Base-by-base conservation (phyloP, 306 rosid species). In the Spatholobus suberectus region DNA sequence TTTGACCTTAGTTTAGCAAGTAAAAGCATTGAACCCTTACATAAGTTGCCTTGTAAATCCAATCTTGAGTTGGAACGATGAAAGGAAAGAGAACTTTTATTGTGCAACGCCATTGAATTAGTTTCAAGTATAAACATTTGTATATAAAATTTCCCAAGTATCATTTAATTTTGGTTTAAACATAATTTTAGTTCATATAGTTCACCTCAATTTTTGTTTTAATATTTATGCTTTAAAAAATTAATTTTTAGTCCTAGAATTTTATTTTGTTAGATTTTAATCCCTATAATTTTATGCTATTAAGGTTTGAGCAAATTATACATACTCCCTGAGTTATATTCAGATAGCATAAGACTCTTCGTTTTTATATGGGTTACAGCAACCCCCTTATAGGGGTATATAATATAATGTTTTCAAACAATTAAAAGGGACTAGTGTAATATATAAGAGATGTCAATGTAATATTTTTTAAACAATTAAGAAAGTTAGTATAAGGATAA, bases 41-140 rank as follows among this genome's bases (percentile, higher is more conserved):
- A 21, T 55, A 55, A 57, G 65, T 57, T 57, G 17, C 65, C 34
- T 57, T 57, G 65, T 57, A 23, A 57, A 38, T 23, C 75, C 75
- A 73, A 52, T 73, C 66, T 32, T 34, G 20, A 51, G 63, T 73
- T 73, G 35, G 66, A 52, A 9, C 35, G 66, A 18, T 49, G 63
- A n/a, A 51, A 34, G 27, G 20, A 52, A 38, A 32, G 5, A 18
- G 18, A 52, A 11, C 62, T 41, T 73, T 37, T 18, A 51, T 37
- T 73, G 66, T 34, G 34, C 34, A 73, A 73, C 18, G 13, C 76
- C 41, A 1, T 47, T 47, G 61, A 47, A 68, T 34, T 20, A 57
- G 17, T 57, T 57, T 9, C 15, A 57, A 4, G 23, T 23, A 29
- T 70, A n/a, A 70, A 70, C 5, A 41, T 43, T 10, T 71, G 76